phyloP scores from a whole-genome alignment of 495 filamentous ascomycete genomes.

The Neurospora africana region DNA sequence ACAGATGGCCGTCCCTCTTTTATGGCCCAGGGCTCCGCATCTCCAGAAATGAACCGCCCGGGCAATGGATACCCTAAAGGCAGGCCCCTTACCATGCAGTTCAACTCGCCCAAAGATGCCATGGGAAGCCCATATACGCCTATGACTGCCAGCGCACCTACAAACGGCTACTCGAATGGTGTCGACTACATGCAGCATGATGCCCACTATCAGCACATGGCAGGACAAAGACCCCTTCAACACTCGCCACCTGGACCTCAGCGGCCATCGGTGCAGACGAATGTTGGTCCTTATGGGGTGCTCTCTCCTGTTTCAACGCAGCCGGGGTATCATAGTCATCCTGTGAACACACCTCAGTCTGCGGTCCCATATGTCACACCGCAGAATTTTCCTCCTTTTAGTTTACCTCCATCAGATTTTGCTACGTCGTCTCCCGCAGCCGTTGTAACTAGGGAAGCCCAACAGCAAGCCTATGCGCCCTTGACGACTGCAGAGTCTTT shows the following conservation, averaged over 20 bases:
- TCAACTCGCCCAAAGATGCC: constrained; percentile 41
- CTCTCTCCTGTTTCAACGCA: constrained; percentile 39
- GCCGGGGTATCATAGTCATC: constrained; percentile 37
- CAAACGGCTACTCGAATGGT: constrained; percentile 32
- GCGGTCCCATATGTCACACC: constrained; percentile 36
- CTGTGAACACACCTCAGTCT: constrained; percentile 34
- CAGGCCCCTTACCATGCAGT: constrained; percentile 37
- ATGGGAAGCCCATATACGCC: constrained; percentile 40
- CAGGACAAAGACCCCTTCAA: constrained; percentile 27
- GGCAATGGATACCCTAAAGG: constrained; percentile 33
- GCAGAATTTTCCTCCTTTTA: constrained; percentile 45
- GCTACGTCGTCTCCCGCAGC: constrained; percentile 22
- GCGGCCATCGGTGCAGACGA: constrained; percentile 37
- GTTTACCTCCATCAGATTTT: constrained; percentile 45
- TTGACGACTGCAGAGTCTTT: constrained; percentile 32
- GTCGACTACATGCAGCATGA: constrained; percentile 37
- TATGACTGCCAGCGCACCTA: constrained; percentile 33
- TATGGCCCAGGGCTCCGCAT: constrained; percentile 32
- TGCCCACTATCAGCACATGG: constrained; percentile 25
- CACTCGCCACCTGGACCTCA: constrained; percentile 31
- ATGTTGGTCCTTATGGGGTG: constrained; percentile 36
- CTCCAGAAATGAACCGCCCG: constrained; percentile 41
- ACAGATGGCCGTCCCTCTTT: constrained; percentile 35
- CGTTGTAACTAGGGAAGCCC: constrained; percentile 15
- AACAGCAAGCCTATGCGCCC: constrained; percentile 26